phyloP scores from a whole-genome alignment of 768 basidiomycete genomes.

The Lactifluus hygrophoroides region DNA sequence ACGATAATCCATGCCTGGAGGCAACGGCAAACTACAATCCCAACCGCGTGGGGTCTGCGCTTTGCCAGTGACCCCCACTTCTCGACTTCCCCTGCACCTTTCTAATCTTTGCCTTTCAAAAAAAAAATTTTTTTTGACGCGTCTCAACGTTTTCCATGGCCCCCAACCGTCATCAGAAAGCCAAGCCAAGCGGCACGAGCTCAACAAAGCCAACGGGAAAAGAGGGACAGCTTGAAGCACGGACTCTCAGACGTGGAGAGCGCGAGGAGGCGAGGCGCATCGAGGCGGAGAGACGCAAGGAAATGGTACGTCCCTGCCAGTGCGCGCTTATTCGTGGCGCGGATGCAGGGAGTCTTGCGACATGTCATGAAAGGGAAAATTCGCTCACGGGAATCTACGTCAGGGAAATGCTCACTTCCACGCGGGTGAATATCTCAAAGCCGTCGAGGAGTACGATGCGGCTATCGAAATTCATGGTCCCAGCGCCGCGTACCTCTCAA shows the following conservation, averaged over 20 bases:
- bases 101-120: too few relatives aligned
- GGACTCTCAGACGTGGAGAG: neutral
- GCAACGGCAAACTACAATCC: too few relatives aligned
- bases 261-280: neutral
- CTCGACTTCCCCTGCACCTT: too few relatives aligned
- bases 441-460: constrained; percentile 34
- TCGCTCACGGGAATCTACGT: neutral
- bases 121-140: too few relatives aligned
- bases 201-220: neutral
- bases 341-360: too few relatives aligned
- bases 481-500: constrained; percentile 33
- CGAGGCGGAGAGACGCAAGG: constrained; percentile 1
- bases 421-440: constrained; percentile 29
- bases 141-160: neutral
- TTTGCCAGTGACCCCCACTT: too few relatives aligned
- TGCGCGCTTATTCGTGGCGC: too few relatives aligned
- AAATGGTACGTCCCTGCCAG: neutral
- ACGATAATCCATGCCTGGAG: too few relatives aligned
- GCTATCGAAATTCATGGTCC: constrained; percentile 34
- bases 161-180: neutral
- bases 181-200: neutral
- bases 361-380: too few relatives aligned
- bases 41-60: too few relatives aligned
- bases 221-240: neutral
- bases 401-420: constrained; percentile 41